Conservation (phyloP, 2,329 filamentous ascomycete species). For the Apiospora pterosperma region DNA sequence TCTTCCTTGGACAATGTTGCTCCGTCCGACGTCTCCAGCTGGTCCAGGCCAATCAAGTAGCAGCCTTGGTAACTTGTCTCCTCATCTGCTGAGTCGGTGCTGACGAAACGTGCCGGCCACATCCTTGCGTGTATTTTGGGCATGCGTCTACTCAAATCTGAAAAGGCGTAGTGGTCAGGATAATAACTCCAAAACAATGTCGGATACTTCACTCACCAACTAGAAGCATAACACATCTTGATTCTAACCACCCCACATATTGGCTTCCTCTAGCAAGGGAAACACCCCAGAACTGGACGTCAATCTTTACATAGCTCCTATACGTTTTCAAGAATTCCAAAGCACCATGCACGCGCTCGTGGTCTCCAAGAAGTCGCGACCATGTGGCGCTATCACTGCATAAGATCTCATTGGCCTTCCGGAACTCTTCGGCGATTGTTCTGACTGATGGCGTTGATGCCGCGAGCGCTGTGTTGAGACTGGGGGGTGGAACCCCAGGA, state of each 20-base stretch:
- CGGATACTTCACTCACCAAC: constrained; percentile 42
- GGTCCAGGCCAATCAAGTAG: constrained; percentile 58
- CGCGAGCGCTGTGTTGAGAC: constrained; percentile 55
- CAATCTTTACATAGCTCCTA: constrained; percentile 56
- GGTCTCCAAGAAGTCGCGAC: constrained; percentile 34
- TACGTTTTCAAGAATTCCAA: constrained; percentile 48
- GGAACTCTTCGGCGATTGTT: constrained; percentile 49
- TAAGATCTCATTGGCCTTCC: constrained; percentile 40
- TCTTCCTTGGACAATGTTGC: constrained; percentile 34
- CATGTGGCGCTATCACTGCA: constrained; percentile 35
- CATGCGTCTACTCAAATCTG: constrained; percentile 53
- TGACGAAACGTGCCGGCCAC: constrained; percentile 60
- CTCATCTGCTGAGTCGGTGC: constrained; percentile 21
- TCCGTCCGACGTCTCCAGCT: constrained; percentile 19
- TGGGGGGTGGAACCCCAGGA: constrained; percentile 61
- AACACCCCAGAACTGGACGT: constrained; percentile 63
- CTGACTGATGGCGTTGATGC: constrained; percentile 51
- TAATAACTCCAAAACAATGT: not conserved
- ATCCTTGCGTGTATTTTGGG: constrained; percentile 52
- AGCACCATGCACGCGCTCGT: constrained; percentile 22
- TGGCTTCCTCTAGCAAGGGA: constrained; percentile 50
- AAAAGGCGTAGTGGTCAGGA: not conserved
- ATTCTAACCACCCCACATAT: constrained; percentile 63
- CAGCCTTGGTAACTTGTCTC: constrained; percentile 52
- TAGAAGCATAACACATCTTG: constrained; percentile 53